These are phyloP conservation scores for Fusarium coicis DNA, from an alignment of 2,329 filamentous ascomycete genomes.

Conservation along the genomic window DNA sequence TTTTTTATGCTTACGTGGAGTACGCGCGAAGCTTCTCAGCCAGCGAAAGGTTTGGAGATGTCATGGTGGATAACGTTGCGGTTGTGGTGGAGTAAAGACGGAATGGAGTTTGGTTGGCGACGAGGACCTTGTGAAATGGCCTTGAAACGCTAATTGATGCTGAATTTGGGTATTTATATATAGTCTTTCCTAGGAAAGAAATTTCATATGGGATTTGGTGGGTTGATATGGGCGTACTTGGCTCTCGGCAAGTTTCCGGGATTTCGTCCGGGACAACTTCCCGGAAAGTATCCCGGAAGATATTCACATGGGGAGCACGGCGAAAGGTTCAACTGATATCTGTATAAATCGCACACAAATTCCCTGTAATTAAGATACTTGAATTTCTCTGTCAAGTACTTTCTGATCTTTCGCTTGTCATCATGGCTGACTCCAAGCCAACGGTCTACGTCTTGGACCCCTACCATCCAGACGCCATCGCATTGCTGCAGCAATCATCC, in stretches of 20 bases:
- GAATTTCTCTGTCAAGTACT: too few relatives aligned
- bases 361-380: rapidly evolving
- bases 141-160: rapidly evolving
- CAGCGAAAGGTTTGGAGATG: not conserved
- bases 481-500: rapidly evolving
- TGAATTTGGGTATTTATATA: rapidly evolving
- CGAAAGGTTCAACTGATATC: rapidly evolving
- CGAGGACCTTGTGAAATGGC: not conserved
- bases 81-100: not conserved
- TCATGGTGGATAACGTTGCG: rapidly evolving
- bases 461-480: not conserved
- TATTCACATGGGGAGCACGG: rapidly evolving
- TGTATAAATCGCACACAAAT: rapidly evolving
- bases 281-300: not conserved
- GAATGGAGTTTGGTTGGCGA: not conserved
- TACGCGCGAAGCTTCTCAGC: not conserved
- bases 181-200: too few relatives aligned
- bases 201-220: not conserved
- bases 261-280: rapidly evolving
- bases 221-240: rapidly evolving
- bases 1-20: not conserved
- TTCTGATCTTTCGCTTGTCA: not conserved
- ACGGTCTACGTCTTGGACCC: not conserved
- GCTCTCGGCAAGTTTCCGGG: not conserved
- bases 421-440: not conserved